Evolutionary conservation across 2,329 filamentous ascomycete genomes (phyloP), one percentile per base, ranked within the genome.

Genomic region (Capronia americana): DNA sequence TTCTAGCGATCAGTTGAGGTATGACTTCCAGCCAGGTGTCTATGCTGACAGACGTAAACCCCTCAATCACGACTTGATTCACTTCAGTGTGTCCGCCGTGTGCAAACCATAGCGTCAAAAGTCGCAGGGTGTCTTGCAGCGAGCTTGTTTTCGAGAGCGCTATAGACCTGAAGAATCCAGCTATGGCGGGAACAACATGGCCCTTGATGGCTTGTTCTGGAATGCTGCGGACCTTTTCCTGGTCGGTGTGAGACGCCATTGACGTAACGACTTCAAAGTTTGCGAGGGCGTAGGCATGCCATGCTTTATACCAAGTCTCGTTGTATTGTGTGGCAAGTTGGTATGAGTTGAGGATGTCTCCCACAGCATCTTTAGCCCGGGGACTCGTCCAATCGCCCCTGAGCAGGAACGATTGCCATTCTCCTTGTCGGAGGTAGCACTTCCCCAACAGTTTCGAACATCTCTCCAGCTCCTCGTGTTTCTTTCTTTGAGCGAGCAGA

Each of bases 11-110:
- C 56, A 99, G 84, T 76, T 99, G 95, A 38, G 95, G 95, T 70
- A 98, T 97, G 59, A 99, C 96, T 75, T 98, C 93, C 20, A 99
- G 87, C 96, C 95, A 99, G 0, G 94, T 98, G 78, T 99, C 95
- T 63, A 99, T 92, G 75, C 92, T 97, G 71, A 99, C 93, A 44
- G 91, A 91, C 0, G 90, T 86, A 70, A 97, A 96, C 4, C 96
- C 95, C 75, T 98, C 93, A 0, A 89, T 93, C 26, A 99, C 92
- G 17, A 91, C 92, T 17, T 86, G 82, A 74, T 94, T 97, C 68
- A 99, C 96, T 71, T 98, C 94, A 30, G 87, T 83, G 74, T 92
- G 89, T 24, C 92, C 92, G 60, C 95, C 95, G 74, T 99, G 93
- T 3, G 91, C 90, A 77, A 99, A 98, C 95, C 95, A 99, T 8